Conservation (phyloP, 306 rosid genomes). For the Cucumis hystrix region DNA sequence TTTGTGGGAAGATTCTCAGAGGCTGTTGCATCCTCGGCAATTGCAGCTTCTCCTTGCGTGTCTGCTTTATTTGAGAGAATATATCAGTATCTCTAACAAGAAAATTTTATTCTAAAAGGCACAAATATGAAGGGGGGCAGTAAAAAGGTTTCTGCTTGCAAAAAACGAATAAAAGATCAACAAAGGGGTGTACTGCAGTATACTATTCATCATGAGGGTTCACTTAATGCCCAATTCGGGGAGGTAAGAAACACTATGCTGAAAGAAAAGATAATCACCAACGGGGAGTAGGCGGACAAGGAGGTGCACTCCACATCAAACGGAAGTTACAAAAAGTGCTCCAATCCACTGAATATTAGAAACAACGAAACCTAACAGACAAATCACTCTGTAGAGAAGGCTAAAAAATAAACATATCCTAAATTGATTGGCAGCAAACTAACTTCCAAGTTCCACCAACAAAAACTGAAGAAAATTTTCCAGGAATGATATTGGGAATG, state of each 20-base stretch:
- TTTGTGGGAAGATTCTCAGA: constrained; percentile 34
- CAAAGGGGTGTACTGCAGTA: background rate
- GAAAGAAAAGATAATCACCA: background rate
- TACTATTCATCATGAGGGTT: background rate
- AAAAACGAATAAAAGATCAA: background rate
- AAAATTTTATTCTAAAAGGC: background rate
- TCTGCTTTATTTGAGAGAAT: constrained; percentile 10
- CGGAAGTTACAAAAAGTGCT: background rate
- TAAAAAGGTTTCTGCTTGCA: background rate
- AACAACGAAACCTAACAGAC: background rate
- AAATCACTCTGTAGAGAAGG: background rate
- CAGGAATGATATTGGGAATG: background rate
- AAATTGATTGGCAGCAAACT: background rate
- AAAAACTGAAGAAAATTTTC: background rate
- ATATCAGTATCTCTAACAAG: background rate
- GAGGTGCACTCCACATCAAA: background rate
- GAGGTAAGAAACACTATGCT: background rate
- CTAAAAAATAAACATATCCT: background rate
- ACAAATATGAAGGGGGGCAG: background rate
- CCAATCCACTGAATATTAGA: background rate
- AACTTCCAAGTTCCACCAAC: background rate
- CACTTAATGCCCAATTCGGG: background rate
- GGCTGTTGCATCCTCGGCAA: constrained; percentile 10
- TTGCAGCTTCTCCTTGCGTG: constrained; percentile 23
- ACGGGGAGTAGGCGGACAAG: background rate